Evolutionary conservation across 345 rosid species (phyloP).

Genomic region (Linum trigynum): DNA sequence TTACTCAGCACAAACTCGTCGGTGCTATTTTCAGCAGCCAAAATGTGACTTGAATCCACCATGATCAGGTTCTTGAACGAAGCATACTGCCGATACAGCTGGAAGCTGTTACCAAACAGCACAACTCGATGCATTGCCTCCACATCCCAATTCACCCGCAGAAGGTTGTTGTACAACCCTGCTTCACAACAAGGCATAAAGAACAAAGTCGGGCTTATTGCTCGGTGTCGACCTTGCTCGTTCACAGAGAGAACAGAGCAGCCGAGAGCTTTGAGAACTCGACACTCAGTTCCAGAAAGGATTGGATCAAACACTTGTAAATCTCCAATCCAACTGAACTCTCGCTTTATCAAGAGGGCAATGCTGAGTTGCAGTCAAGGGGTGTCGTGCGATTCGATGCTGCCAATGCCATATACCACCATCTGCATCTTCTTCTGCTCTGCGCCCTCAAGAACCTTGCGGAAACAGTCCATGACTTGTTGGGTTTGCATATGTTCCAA

Average conservation of each 20-base stretch:
- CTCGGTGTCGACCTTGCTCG: constrained; percentile 65
- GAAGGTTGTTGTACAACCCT: constrained; percentile 56
- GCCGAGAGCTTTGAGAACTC: constrained; percentile 50
- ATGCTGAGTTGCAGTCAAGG: constrained; percentile 71
- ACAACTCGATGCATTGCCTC: constrained; percentile 37
- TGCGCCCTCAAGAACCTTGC: constrained; percentile 40
- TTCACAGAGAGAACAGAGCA: constrained; percentile 61
- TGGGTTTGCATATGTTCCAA: constrained; percentile 52
- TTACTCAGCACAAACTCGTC: constrained; percentile 41
- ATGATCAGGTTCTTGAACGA: constrained; percentile 31
- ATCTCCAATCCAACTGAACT: constrained; percentile 61
- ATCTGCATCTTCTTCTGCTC: constrained; percentile 36
- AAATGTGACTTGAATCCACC: constrained; percentile 31
- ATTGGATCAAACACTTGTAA: constrained; percentile 78
- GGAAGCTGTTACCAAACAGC: constrained; percentile 77
- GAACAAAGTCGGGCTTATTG: constrained; percentile 56
- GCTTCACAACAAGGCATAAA: constrained; percentile 93
- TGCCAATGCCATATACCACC: constrained; percentile 80
- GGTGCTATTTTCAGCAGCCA: constrained; percentile 36
- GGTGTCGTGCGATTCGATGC: constrained; percentile 68
- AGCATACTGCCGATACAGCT: constrained; percentile 41
- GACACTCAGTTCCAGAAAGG: constrained; percentile 58
- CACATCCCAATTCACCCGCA: constrained; percentile 56
- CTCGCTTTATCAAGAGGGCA: constrained; percentile 62
- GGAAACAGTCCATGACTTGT: constrained; percentile 30